A percentile compares a stretch with the other conserved stretches of the same genome.
Conservation (phyloP, 306 rosid genomes). For the Lathyrus oleraceus region DNA sequence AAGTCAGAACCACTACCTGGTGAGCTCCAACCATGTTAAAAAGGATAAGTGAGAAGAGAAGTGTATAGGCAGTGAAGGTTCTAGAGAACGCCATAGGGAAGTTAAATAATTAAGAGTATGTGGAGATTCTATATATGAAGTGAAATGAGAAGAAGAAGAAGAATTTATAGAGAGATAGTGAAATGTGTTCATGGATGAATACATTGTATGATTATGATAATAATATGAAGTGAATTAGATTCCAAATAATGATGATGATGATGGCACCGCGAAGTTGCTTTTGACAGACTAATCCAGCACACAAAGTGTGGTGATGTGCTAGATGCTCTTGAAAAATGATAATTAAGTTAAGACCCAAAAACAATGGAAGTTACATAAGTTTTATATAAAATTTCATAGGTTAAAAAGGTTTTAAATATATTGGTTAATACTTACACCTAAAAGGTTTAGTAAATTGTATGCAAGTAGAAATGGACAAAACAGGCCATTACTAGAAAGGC, state of each 20-base stretch:
- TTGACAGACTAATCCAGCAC: conserved; percentile 39
- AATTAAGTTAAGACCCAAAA: too few relatives aligned
- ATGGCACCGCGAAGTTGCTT: conserved; percentile 8
- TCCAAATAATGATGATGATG: neutral
- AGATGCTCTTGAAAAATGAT: too few relatives aligned
- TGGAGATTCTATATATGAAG: neutral
- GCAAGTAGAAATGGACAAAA: too few relatives aligned
- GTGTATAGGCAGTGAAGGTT: conserved; percentile 19
- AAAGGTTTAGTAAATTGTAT: too few relatives aligned
- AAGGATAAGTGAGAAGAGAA: conserved; percentile 29
- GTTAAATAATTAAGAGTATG: neutral
- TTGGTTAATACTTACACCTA: too few relatives aligned
- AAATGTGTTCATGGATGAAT: neutral
- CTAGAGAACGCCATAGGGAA: conserved; percentile 30
- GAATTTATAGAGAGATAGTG: conserved; percentile 23
- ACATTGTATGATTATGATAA: neutral
- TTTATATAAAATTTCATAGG: too few relatives aligned
- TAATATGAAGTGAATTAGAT: neutral
- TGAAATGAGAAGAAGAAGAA: neutral
- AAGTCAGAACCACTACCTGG: neutral
- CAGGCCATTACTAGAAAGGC: too few relatives aligned
- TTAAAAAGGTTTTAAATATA: too few relatives aligned
- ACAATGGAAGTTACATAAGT: too few relatives aligned
- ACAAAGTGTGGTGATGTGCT: neutral
- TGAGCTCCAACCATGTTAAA: conserved; percentile 29